A percentile compares a stretch with the other conserved stretches of the same genome.
phyloP scores from a whole-genome alignment of 2,329 filamentous ascomycete genomes.

The Colletotrichum simmondsii region DNA sequence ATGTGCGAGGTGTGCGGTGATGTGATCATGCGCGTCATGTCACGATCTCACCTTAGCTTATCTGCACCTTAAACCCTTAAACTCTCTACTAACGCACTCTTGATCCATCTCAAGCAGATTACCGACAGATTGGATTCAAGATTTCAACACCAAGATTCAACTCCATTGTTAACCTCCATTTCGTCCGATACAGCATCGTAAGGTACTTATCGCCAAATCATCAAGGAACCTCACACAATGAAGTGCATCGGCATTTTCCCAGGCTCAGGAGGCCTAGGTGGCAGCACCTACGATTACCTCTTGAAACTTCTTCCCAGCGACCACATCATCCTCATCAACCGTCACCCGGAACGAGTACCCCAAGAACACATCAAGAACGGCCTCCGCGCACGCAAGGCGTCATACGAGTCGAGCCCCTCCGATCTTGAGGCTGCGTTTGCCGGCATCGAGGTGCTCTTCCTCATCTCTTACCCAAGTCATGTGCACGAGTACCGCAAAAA shows the following conservation, averaged over 20 bases:
- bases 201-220: no score
- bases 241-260: slow-evolving; percentile 59
- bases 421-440: slow-evolving; percentile 59
- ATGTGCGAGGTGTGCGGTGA: slow-evolving; percentile 1
- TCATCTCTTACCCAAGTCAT: slow-evolving; percentile 65
- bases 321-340: slow-evolving; percentile 58
- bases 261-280: slow-evolving; percentile 63
- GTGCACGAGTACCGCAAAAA: slow-evolving; percentile 56
- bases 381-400: slow-evolving; percentile 60
- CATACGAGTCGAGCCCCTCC: slow-evolving; percentile 57
- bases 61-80: neutral
- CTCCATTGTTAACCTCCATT: neutral
- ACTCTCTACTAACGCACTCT: neutral
- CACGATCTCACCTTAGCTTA: slow-evolving; percentile 9
- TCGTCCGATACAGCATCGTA: neutral
- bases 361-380: slow-evolving; percentile 51
- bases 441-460: slow-evolving; percentile 61
- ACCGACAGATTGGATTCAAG: neutral
- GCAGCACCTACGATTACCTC: slow-evolving; percentile 61
- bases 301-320: slow-evolving; percentile 53
- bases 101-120: neutral
- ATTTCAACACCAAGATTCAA: neutral
- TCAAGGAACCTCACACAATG: slow-evolving; percentile 32
- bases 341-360: slow-evolving; percentile 54
- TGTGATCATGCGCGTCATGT: slow-evolving; percentile 23